A percentile compares a stretch with the other conserved stretches of the same genome.
Evolutionary conservation across 345 rosid species (phyloP).

Genomic region (Gossypium arboreum): DNA sequence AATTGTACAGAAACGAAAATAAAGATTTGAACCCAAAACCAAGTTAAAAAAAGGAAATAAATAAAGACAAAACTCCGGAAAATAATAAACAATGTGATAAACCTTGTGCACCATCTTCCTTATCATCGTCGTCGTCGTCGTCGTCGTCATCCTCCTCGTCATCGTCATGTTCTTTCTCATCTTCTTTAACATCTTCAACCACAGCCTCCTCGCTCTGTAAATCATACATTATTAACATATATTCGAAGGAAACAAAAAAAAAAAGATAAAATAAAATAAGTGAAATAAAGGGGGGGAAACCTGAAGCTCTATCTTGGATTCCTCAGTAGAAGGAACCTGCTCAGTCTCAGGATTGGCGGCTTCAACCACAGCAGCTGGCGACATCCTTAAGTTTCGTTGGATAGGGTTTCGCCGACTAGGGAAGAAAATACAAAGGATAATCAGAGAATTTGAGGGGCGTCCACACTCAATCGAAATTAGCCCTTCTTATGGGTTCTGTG

Average conservation of each 20-base stretch:
- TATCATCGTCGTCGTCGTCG: conserved; percentile 52
- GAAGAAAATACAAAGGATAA: neutral
- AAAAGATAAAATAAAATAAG: too few relatives aligned
- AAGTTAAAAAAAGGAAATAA: neutral
- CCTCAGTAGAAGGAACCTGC: conserved; percentile 32
- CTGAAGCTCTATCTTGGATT: conserved; percentile 35
- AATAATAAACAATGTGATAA: neutral
- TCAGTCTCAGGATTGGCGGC: conserved; percentile 31
- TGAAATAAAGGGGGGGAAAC: conserved; percentile 8
- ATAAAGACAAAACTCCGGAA: neutral
- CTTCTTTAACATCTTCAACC: conserved; percentile 50
- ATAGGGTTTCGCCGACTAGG: neutral
- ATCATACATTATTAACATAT: neutral
- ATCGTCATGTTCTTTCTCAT: conserved; percentile 64
- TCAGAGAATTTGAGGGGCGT: neutral
- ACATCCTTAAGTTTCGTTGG: conserved; percentile 32
- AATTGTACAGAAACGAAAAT: neutral
- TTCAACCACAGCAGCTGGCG: conserved; percentile 56
- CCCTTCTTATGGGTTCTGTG: neutral
- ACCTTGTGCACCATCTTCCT: conserved; percentile 63
- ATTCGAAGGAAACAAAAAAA: neutral
- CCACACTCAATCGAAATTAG: too few relatives aligned
- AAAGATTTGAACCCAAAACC: neutral
- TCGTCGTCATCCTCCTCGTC: conserved; percentile 72
- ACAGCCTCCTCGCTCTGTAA: conserved; percentile 34